Conservation (phyloP, 805 yeast genomes). For the Saccharomycopsis fodiens region DNA sequence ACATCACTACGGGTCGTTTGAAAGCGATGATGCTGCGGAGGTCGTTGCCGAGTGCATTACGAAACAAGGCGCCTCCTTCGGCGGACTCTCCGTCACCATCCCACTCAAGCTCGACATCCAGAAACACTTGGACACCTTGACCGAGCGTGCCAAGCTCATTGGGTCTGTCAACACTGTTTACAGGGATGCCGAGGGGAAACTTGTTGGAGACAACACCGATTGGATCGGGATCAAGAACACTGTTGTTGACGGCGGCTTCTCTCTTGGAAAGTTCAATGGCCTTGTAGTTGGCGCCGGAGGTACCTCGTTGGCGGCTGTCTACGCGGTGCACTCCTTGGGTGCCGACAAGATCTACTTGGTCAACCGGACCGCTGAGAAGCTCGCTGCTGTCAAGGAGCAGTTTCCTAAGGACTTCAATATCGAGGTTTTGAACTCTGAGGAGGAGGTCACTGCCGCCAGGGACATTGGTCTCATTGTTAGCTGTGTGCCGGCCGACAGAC, state of each 20-base stretch:
- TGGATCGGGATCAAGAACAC: constrained; percentile 84
- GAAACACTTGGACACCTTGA: constrained; percentile 52
- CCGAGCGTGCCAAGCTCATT: constrained; percentile 71
- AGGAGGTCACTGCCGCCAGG: constrained; percentile 32
- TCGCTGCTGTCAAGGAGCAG: constrained; percentile 46
- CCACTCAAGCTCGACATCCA: constrained; percentile 84
- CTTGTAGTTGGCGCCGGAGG: constrained; percentile 96
- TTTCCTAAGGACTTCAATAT: constrained; percentile 60
- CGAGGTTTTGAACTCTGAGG: constrained; percentile 43
- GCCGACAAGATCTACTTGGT: constrained; percentile 68
- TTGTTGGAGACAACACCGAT: constrained; percentile 88
- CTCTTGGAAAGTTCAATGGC: constrained; percentile 40
- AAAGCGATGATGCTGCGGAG: constrained; percentile 52
- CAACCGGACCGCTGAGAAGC: constrained; percentile 70
- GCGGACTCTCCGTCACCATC: constrained; percentile 94
- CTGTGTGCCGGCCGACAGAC: constrained; percentile 78
- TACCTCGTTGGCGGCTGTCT: constrained; percentile 90
- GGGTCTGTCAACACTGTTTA: constrained; percentile 92
- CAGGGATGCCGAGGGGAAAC: constrained; percentile 41
- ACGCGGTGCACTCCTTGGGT: constrained; percentile 74
- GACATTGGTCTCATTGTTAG: constrained; percentile 58
- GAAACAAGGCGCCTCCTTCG: constrained; percentile 43
- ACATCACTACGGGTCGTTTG: constrained; percentile 57
- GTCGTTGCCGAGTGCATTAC: constrained; percentile 34
- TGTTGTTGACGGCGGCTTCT: constrained; percentile 49